A percentile compares a stretch with the other conserved stretches of the same genome.
Conservation (phyloP, 495 filamentous ascomycete genomes). For the Hypoxylon fuscum region DNA sequence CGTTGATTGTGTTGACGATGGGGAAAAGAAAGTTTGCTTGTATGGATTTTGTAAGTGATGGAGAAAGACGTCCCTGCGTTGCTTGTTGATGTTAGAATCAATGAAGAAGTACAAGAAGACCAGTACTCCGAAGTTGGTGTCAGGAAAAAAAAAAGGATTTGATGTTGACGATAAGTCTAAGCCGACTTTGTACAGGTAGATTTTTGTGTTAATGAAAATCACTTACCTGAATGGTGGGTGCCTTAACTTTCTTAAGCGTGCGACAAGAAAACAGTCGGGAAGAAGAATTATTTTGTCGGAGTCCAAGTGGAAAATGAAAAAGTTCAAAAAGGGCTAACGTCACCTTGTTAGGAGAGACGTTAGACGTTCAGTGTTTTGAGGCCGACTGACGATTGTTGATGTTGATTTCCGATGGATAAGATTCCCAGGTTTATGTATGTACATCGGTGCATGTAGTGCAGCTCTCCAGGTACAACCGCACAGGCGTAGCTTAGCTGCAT, state of each 20-base stretch:
- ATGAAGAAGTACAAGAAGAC: too few species aligned
- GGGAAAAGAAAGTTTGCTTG: too few species aligned
- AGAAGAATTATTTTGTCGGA: background rate
- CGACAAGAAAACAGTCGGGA: background rate
- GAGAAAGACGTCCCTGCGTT: background rate
- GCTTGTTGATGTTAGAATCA: too few species aligned
- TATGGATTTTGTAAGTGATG: background rate
- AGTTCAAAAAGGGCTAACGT: background rate
- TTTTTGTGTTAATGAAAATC: too few species aligned
- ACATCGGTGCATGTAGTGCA: background rate
- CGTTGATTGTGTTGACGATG: too few species aligned
- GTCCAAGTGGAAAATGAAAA: background rate
- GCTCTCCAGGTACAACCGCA: background rate
- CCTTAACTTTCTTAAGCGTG: too few species aligned
- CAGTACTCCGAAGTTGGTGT: too few species aligned
- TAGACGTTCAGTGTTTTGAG: conserved; percentile 4
- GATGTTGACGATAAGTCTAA: too few species aligned
- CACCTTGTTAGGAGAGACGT: background rate
- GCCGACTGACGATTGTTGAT: conserved; percentile 31
- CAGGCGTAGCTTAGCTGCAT: background rate
- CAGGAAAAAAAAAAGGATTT: too few species aligned
- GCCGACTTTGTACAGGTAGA: too few species aligned
- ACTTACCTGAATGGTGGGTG: too few species aligned
- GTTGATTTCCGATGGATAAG: conserved; percentile 19
- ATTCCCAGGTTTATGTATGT: conserved; percentile 8